Evolutionary conservation across 169 alveolate genomes (phyloP), one percentile per base, ranked within the genome.

Genomic region (Babesia caballi): DNA sequence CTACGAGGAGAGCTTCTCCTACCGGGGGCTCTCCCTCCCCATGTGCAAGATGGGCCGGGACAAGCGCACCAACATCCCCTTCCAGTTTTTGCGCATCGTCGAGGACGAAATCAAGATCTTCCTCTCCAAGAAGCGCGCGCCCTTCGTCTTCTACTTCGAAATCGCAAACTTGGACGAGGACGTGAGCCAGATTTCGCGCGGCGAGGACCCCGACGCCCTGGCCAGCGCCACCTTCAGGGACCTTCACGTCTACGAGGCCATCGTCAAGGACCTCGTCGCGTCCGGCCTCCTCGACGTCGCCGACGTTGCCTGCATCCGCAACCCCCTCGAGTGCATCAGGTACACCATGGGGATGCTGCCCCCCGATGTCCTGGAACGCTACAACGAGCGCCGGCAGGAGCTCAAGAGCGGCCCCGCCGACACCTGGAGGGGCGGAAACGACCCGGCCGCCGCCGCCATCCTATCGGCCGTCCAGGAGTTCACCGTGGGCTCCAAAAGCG

Each of bases 141-240:
- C 95, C 7, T 93, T 91, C 65, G 81, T 93, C 50, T 77, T 93
- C 46, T 88, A 88, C 56, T 75, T 92, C 30, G 97, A 93, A 68
- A 89, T 92, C 66, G 96, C 95, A 19, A 93, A 93, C 70, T 72
- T 93, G 47, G 97, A 93, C 56, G 97, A 93, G 54, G 93, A 88
- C 46, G 80, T 88, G 28, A 58, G 53, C 61, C 30, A 50, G 8
- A 67, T 67, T 6, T 42, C 78, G 2, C 50, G 51, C 33, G 53
- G 35, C 1, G 41, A 14, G n/a, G 49, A 27, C 17, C 52, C 56
- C 3, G 21, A 67, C 7, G 30, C 44, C 12, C 15, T 53, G 21
- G 40, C 27, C 6, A 32, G 15, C 6, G 57, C 65, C 41, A 74
- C 82, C 27, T 51, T 70, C 41, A 75, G 56, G 42, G 59, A 81